phyloP scores from a whole-genome alignment of 805 yeast genomes.

The Candida namnaoensis region DNA sequence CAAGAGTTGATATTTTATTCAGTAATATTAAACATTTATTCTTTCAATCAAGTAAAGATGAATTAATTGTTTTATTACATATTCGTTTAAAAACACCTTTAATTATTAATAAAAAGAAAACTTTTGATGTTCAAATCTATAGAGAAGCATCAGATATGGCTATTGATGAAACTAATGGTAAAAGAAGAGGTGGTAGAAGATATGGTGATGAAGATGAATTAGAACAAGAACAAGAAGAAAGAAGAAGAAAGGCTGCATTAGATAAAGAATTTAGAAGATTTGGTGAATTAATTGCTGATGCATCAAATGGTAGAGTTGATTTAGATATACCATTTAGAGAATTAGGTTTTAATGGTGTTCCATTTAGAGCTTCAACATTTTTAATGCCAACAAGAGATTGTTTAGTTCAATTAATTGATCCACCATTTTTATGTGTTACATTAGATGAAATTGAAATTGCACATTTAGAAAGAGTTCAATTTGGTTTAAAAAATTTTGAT shows the following conservation, averaged over 20 bases:
- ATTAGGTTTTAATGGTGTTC: constrained; percentile 96
- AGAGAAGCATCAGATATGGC: constrained; percentile 95
- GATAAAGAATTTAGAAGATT: constrained; percentile 88
- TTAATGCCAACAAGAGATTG: constrained; percentile 98
- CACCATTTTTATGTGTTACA: constrained; percentile 90
- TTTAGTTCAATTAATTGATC: constrained; percentile 86
- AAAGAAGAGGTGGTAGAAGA: constrained; percentile 69
- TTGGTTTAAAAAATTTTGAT: constrained; percentile 94
- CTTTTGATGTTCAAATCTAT: constrained; percentile 91
- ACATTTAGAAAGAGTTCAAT: constrained; percentile 93
- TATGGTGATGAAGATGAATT: constrained; percentile 98
- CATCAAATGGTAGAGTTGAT: constrained; percentile 75
- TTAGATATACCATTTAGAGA: constrained; percentile 94
- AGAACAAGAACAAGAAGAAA: constrained; percentile 97
- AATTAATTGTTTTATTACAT: constrained; percentile 85
- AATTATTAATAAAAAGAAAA: constrained; percentile 92
- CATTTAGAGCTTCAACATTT: constrained; percentile 86
- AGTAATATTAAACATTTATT: constrained; percentile 88
- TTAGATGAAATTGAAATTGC: constrained; percentile 90
- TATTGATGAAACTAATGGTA: constrained; percentile 94
- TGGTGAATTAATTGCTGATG: constrained; percentile 86
- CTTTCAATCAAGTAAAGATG: constrained; percentile 95
- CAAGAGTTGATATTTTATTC: constrained; percentile 79
- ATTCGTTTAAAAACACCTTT: constrained; percentile 88
- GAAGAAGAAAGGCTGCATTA: constrained; percentile 81